Base-by-base conservation (phyloP, 805 yeast genomes). In the Ogataea sp. region DNA sequence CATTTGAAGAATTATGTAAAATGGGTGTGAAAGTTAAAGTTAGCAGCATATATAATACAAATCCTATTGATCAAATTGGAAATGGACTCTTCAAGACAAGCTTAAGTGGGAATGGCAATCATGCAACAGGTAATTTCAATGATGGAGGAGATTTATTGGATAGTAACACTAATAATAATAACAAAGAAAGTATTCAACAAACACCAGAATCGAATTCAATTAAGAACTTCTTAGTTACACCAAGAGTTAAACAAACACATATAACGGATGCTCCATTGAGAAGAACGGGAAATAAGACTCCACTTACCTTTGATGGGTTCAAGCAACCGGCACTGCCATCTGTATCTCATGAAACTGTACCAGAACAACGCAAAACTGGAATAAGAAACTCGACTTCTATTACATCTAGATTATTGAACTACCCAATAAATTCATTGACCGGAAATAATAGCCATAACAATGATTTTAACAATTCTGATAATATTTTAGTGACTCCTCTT, bases 21-120 rank as follows among this genome's bases (percentile, higher is more conserved):
- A 63, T 82, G 61, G 93, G 95, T 11, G 85, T 82, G 16, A 73
- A 73, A 42, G 70, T 87, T 16, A 75, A 78, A 42, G 76, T 80
- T 6, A 73, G 73, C 45, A 58, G 78, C 0, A 64, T 79, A 23
- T 80, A 67, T 55, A 70, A 68, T 41, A 45, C 44, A 7, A 45
- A 47, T 26, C 42, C 9, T 3, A 7, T 34, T 4, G 34, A 30
- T 30, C 33, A 30, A 30, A 30, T 30, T 30, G 33, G 33, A 9
- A 21, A 21, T 14, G 34, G 34, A 4, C 17, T 32, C 4, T 32
- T 32, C 26, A 32, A 32, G 34, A 32, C 33, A 16, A 29, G 16
- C 16, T 8, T 29, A 4, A 29, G 9, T 15, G 16, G 33, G 32
- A 20, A 18, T 9, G 34, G 24, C 16, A 10, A 38, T 23, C 26